A percentile compares a stretch with the other conserved stretches of the same genome.
phyloP scores from a whole-genome alignment of 2,329 filamentous ascomycete genomes.

The Colletotrichum gigasporum region DNA sequence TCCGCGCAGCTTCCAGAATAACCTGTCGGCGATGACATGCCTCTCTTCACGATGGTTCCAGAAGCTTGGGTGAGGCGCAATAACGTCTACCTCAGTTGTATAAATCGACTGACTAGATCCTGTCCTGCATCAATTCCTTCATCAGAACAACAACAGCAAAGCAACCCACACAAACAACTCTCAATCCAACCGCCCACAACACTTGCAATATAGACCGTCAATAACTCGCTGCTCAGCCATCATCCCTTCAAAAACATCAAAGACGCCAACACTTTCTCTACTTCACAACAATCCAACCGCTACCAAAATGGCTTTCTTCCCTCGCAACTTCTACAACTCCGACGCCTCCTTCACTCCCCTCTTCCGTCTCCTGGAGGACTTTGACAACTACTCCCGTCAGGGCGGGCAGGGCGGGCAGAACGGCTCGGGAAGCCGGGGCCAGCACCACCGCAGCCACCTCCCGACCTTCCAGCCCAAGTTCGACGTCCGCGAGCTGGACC shows the following conservation, averaged over 20 bases:
- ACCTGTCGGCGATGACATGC: slow-evolving; percentile 15
- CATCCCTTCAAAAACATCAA: background rate
- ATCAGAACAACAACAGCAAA: slow-evolving; percentile 39
- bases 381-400: slow-evolving; percentile 64
- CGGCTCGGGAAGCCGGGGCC: slow-evolving; percentile 34
- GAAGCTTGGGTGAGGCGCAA: slow-evolving; percentile 38
- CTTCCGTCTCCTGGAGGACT: slow-evolving; percentile 73
- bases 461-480: slow-evolving; percentile 79
- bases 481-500: slow-evolving; percentile 76
- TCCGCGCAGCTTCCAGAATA: slow-evolving; percentile 26
- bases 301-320: slow-evolving; percentile 69
- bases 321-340: slow-evolving; percentile 59
- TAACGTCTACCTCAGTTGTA: slow-evolving; percentile 34
- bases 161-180: background rate
- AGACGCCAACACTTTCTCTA: too few species aligned
- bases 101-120: slow-evolving; percentile 39
- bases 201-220: background rate
- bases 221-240: background rate
- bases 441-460: slow-evolving; percentile 40
- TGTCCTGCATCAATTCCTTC: slow-evolving; percentile 32
- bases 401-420: slow-evolving; percentile 38
- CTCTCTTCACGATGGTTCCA: slow-evolving; percentile 32
- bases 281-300: slow-evolving; percentile 20
- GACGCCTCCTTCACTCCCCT: slow-evolving; percentile 66
- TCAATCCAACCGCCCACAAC: background rate